Percentiles rank a stretch among this genome's conserved stretches.
phyloP scores from a whole-genome alignment of 208 protist species.

The Trypanosoma conorhini region DNA sequence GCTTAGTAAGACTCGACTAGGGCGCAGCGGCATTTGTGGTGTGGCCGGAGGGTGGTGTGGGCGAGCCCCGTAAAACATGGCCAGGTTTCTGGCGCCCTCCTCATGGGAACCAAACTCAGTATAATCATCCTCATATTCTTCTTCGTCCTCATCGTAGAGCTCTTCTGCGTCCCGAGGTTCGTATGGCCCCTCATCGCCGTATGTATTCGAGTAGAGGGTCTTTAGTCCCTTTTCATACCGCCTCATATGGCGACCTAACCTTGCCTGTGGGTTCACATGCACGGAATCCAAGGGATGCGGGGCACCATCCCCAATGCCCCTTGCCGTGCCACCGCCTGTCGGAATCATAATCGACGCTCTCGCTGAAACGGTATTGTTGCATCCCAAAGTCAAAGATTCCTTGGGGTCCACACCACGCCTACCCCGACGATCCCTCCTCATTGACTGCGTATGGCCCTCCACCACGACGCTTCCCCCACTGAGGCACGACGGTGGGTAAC shows the following conservation, averaged over 20 bases:
- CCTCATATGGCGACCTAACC: slow-evolving; percentile 63
- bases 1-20: slow-evolving; percentile 19
- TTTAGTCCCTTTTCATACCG: slow-evolving; percentile 54
- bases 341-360: slow-evolving; percentile 17
- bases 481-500: slow-evolving; percentile 16
- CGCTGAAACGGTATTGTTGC: neutral
- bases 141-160: slow-evolving; percentile 4
- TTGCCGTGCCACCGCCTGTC: neutral
- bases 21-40: slow-evolving; percentile 22
- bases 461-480: slow-evolving; percentile 17
- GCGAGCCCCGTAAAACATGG: slow-evolving; percentile 6
- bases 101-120: neutral
- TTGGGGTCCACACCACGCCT: slow-evolving; percentile 11
- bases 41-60: slow-evolving; percentile 7
- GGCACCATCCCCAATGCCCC: neutral
- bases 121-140: slow-evolving; percentile 15
- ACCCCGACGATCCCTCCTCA: neutral
- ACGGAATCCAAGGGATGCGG: slow-evolving; percentile 8
- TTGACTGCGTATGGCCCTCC: neutral
- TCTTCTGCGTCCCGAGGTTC: neutral
- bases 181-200: slow-evolving; percentile 3
- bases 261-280: slow-evolving; percentile 45
- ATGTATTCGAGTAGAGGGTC: slow-evolving; percentile 22
- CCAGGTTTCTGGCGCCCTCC: neutral
- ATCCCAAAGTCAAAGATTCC: neutral